phyloP scores from a whole-genome alignment of 441 rosid genomes.

The Brassica balearica region DNA sequence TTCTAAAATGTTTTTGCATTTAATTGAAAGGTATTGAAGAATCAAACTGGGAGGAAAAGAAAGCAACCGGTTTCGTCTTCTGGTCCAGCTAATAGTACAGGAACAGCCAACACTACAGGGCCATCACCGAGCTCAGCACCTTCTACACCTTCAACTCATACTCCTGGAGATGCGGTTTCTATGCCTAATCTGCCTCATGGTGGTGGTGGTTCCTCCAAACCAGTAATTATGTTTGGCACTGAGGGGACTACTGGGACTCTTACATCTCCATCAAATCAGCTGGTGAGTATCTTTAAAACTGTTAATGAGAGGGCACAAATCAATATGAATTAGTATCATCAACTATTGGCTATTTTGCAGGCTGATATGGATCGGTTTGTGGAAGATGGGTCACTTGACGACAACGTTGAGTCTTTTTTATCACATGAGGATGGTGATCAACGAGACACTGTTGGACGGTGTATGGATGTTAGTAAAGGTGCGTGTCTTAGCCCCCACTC shows the following conservation, averaged over 20 bases:
- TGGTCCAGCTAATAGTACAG: slow-evolving; percentile 86
- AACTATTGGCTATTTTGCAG: slow-evolving; percentile 71
- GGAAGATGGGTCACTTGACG: slow-evolving; percentile 86
- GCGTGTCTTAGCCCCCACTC: slow-evolving; percentile 3
- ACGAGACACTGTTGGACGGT: slow-evolving; percentile 62
- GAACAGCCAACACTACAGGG: slow-evolving; percentile 83
- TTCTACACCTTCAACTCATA: slow-evolving; percentile 89
- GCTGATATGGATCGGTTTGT: slow-evolving; percentile 86
- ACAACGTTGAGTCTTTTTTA: slow-evolving; percentile 82
- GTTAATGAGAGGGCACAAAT: slow-evolving; percentile 20
- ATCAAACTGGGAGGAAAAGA: slow-evolving; percentile 79
- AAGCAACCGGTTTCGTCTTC: slow-evolving; percentile 85
- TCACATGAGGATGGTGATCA: slow-evolving; percentile 77
- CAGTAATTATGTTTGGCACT: slow-evolving; percentile 66
- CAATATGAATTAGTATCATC: slow-evolving; percentile 49
- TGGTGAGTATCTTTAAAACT: slow-evolving; percentile 57
- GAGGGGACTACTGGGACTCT: slow-evolving; percentile 71
- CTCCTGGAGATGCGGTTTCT: slow-evolving; percentile 87
- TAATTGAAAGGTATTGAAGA: slow-evolving; percentile 70
- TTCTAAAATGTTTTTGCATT: slow-evolving; percentile 24
- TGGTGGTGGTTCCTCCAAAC: slow-evolving; percentile 66
- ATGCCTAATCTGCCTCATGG: slow-evolving; percentile 78
- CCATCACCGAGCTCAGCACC: slow-evolving; percentile 91
- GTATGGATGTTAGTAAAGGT: slow-evolving; percentile 82
- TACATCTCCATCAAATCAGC: slow-evolving; percentile 79